These are phyloP conservation scores for Sarocladiaceae sp. DNA, from an alignment of 2,329 filamentous ascomycete genomes.

Conservation along the genomic window DNA sequence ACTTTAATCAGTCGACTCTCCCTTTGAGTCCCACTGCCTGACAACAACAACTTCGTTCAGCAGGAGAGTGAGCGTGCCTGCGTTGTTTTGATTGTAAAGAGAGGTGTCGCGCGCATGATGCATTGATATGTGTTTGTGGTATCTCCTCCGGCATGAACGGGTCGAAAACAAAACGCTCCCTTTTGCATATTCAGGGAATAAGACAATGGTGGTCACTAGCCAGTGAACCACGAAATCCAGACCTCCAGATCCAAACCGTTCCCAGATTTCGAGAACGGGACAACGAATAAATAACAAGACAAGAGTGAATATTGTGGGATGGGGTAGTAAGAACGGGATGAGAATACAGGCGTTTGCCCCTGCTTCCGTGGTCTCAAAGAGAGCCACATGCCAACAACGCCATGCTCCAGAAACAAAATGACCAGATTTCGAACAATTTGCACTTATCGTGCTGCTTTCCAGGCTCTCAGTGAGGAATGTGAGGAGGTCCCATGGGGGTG, in stretches of 20 bases:
- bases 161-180: background rate
- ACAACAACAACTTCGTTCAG: no score
- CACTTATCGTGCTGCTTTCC: background rate
- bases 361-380: background rate
- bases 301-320: background rate
- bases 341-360: background rate
- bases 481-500: constrained; percentile 14
- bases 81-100: background rate
- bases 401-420: constrained; percentile 2
- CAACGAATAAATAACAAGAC: background rate
- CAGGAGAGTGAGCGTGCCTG: no score
- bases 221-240: background rate
- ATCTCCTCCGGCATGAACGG: background rate
- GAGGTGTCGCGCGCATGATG: no score
- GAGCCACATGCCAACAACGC: background rate
- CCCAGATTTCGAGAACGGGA: no score
- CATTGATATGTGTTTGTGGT: constrained; percentile 2
- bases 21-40: no score
- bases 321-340: background rate
- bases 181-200: no score
- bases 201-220: no score
- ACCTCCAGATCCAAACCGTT: background rate
- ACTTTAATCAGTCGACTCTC: no score
- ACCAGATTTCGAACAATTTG: background rate
- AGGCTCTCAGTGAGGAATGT: background rate